Base-by-base conservation (phyloP, 192 early-diverging fungal genomes). In the Geranomyces variabilis region DNA sequence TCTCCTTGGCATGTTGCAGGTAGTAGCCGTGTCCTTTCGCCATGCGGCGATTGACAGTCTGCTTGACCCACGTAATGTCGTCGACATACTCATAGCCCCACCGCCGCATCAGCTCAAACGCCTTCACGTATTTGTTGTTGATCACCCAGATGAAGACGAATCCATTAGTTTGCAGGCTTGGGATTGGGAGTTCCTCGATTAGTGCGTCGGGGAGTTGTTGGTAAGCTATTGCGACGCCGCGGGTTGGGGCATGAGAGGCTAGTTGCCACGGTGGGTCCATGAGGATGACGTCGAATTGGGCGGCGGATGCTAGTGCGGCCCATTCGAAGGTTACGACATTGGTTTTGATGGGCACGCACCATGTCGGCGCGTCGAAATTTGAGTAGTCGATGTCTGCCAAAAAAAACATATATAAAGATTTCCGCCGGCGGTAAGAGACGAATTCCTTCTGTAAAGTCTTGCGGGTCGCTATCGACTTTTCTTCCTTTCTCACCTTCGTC, bases 181-280 rank as follows among this genome's bases (percentile, higher is more conserved):
- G 86, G 53, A 98, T 93, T 19, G 96, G 96, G 10, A 98, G 78
- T 28, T 91, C 89, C 65, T 95, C 94, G 68, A 98, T 96, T 63
- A 90, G 90, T n/a, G 90, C 86, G 79, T 98, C 96, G 9, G 94
- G 95, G 5, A 98, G 87, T 80, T 95, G 94, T 76, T 95, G 94
- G 80, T 98, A 98, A 2, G 90, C 93, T 69, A 98, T 95, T 45
- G 95, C 93, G 29, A 93, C 93, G 74, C 94, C 96, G 58, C 96
- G 88, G 0, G 96, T 96, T 8, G 96, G 96, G 0, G 92, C 91
- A 73, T 95, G 89, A 15, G 93, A 93, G 28, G 96, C 94, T 17
- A 98, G 87, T 83, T 96, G 96, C 96, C 96, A 98, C 76, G 96
- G 94, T 55, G 96, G 96, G 82, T 98, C 96, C 85, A 95, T 94